Percentiles rank a stretch among this genome's conserved stretches.
Conservation (phyloP, 2,329 filamentous ascomycete species). For the Tolypocladium pustulatum region DNA sequence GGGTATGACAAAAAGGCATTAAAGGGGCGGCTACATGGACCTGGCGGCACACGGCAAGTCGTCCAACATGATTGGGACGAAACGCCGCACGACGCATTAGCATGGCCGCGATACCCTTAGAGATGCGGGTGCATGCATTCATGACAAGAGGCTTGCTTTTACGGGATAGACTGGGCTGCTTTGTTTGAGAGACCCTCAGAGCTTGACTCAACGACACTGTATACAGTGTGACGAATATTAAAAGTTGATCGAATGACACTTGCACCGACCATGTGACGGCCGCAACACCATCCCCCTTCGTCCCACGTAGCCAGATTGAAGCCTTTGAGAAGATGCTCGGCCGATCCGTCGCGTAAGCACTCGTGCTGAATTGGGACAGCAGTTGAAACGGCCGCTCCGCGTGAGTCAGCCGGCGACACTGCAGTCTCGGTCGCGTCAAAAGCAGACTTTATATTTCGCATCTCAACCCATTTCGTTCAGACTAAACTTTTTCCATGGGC, state of each 20-base stretch:
- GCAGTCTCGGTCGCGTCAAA: neutral
- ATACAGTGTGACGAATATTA: neutral
- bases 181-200: constrained; percentile 7
- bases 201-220: constrained; percentile 6
- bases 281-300: neutral
- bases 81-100: constrained; percentile 16
- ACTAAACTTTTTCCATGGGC: neutral
- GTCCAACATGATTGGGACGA: constrained; percentile 6
- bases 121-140: constrained; percentile 16
- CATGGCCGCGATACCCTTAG: constrained; percentile 18
- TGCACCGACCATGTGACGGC: neutral
- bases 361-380: neutral
- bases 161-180: constrained; percentile 23
- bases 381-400: neutral
- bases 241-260: neutral
- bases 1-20: constrained; percentile 7
- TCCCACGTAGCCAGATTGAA: neutral
- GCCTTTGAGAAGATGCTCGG: neutral
- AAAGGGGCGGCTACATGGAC: constrained; percentile 7
- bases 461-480: neutral
- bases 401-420: neutral
- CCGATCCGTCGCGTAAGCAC: neutral
- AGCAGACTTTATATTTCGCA: neutral
- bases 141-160: constrained; percentile 9
- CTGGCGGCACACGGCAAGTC: constrained; percentile 7